These are phyloP conservation scores for Populus deltoides DNA, from an alignment of 345 rosid genomes.

Conservation along the genomic window DNA sequence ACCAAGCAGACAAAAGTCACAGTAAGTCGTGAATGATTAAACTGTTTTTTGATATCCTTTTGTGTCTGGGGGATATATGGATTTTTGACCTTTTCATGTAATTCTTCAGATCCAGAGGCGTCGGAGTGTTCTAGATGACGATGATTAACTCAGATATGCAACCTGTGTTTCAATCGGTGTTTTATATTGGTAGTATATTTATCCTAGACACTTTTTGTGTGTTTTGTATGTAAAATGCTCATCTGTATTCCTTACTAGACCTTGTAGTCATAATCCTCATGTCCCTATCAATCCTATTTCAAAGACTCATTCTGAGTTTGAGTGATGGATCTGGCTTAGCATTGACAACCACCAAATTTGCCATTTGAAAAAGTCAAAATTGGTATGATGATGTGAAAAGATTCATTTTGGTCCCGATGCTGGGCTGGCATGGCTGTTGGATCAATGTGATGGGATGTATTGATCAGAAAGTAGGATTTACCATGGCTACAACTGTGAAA, in stretches of 20 bases:
- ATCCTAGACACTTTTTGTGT: background rate
- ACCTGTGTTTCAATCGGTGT: background rate
- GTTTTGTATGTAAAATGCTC: background rate
- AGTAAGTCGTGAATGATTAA: conserved; percentile 32
- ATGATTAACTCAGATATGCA: conserved; percentile 46
- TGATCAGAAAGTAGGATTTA: too few relatives aligned
- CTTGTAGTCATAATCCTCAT: background rate
- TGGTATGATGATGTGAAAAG: background rate
- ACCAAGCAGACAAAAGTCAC: conserved; percentile 91
- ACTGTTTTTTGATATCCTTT: background rate
- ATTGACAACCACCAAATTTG: background rate
- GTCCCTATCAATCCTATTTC: background rate
- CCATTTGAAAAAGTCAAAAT: background rate
- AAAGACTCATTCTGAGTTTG: background rate
- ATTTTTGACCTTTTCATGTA: background rate
- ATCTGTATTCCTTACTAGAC: background rate
- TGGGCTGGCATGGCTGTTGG: background rate
- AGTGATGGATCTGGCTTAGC: background rate
- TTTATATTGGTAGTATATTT: background rate
- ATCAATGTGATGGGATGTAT: background rate
- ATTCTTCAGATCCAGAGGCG: conserved; percentile 86
- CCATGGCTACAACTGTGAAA: background rate
- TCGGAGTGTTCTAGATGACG: conserved; percentile 79
- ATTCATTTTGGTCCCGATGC: background rate
- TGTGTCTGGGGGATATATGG: too few relatives aligned